Conservation (phyloP, 2,329 filamentous ascomycete genomes). For the Myriosclerotinia duriaeana region DNA sequence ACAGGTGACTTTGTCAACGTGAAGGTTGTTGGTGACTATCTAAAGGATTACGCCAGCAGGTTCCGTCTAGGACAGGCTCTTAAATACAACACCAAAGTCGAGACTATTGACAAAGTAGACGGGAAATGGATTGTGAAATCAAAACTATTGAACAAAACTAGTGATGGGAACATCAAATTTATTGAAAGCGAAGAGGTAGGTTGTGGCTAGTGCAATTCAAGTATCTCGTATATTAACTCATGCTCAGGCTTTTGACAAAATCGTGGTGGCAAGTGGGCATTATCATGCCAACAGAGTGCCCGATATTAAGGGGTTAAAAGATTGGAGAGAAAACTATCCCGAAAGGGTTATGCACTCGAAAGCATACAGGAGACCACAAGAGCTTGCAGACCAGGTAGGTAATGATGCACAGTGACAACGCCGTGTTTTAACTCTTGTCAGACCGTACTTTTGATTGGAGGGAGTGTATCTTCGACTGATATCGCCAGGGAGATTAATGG, state of each 20-base stretch:
- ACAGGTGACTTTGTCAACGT: slow-evolving; percentile 35
- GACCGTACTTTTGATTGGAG: slow-evolving; percentile 57
- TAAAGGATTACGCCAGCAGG: slow-evolving; percentile 29
- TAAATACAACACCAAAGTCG: slow-evolving; percentile 34
- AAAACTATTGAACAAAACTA: slow-evolving; percentile 25
- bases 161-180: slow-evolving; percentile 10
- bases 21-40: slow-evolving; percentile 31
- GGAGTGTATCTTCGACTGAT: slow-evolving; percentile 52
- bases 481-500: slow-evolving; percentile 34
- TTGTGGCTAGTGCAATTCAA: neutral
- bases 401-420: neutral
- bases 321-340: slow-evolving; percentile 56
- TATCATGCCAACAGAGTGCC: slow-evolving; percentile 65
- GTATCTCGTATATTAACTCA: neutral
- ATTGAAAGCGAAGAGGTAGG: slow-evolving; percentile 8
- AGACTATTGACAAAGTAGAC: slow-evolving; percentile 30
- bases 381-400: slow-evolving; percentile 51
- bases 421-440: neutral
- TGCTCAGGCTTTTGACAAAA: slow-evolving; percentile 54
- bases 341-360: slow-evolving; percentile 66
- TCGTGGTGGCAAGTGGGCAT: slow-evolving; percentile 67
- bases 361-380: slow-evolving; percentile 62
- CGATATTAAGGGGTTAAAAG: slow-evolving; percentile 55
- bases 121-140: slow-evolving; percentile 32
- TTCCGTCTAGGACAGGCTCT: slow-evolving; percentile 30